Evolutionary conservation across 305 asterid species (phyloP), one percentile per base, ranked within the genome.

Genomic region (Plantago lanceolata): DNA sequence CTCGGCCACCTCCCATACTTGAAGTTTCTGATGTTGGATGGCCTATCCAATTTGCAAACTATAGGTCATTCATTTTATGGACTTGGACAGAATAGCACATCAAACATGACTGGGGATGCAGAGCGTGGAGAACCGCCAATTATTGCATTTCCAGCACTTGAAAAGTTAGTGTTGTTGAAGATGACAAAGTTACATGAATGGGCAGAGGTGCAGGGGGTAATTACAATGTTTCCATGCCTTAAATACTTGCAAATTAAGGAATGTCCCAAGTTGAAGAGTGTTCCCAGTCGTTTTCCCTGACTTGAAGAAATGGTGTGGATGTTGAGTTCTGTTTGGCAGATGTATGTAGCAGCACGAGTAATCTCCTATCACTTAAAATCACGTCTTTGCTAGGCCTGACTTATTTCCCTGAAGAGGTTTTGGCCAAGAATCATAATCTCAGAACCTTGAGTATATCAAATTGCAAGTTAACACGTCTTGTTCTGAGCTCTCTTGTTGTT

Each of bases 111-210:
- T 8, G 44, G 19, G 4, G 21, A 15, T 6, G 11, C 1, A n/a
- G 16, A 3, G 21, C 62, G 47, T 56, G 48, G 18, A 7, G 43
- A 4, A 15, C 15, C n/a, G n/a, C n/a, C 40, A 48, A 18, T 13
- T 12, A 18, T 29, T 0, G 9, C 58, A 4, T 76, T 79, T 69
- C 80, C 67, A 7, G 50, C 72, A 16, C 75, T 79, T 5, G 43
- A 63, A 63, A 14, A 12, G 44, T 65, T 80, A 2, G 18, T 40
- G 24, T 48, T 26, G 56, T 2, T n/a, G 19, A 8, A 19, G 0
- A 47, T 61, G 65, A 4, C 28, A 2, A 28, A 26, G 7, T 48
- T 61, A 15, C 45, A 26, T 0, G 56, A 61, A 17, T 58, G 49
- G 63, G 18, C 19, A 18, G 18, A 37, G 0, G 63, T 9, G 26